Evolutionary conservation across 1,284 basidiomycete genomes (phyloP).

Genomic region (Ustilago hordei): DNA sequence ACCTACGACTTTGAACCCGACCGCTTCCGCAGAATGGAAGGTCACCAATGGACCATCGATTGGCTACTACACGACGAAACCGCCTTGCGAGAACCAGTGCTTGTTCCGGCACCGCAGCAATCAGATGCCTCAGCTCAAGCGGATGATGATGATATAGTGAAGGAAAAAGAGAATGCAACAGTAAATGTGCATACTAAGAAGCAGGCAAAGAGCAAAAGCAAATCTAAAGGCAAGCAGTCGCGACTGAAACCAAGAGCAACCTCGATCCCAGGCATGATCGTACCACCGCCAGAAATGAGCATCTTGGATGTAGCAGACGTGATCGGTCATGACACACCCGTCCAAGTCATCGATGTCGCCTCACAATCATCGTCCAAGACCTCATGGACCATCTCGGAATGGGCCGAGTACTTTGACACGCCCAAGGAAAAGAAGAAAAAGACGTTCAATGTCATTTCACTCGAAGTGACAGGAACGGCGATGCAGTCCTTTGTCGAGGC

Average conservation of each 20-base stretch:
- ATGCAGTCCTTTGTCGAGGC: conserved; percentile 82
- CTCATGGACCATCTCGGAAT: conserved; percentile 85
- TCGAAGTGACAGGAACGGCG: conserved; percentile 83
- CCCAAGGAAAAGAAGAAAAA: conserved; percentile 75
- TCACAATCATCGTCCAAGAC: conserved; percentile 68
- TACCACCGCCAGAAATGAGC: conserved; percentile 78
- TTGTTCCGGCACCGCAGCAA: conserved; percentile 41
- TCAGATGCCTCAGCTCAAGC: neutral
- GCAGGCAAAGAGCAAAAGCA: neutral
- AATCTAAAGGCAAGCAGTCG: conserved; percentile 15
- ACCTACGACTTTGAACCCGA: conserved; percentile 40
- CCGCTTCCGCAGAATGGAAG: conserved; percentile 45
- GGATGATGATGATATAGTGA: neutral
- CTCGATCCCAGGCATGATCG: conserved; percentile 75
- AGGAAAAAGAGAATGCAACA: conserved; percentile 2
- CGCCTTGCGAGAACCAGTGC: conserved; percentile 44
- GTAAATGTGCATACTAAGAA: neutral
- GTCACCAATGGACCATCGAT: conserved; percentile 53
- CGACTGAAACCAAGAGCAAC: conserved; percentile 28
- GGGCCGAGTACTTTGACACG: conserved; percentile 86
- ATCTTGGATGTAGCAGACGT: conserved; percentile 83
- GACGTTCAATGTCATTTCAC: conserved; percentile 87
- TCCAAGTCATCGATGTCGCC: conserved; percentile 69
- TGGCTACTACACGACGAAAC: conserved; percentile 49
- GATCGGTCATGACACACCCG: conserved; percentile 72